A percentile compares a stretch with the other conserved stretches of the same genome.
Conservation (phyloP, 257 asterid genomes). For the Penstemon eatonii region DNA sequence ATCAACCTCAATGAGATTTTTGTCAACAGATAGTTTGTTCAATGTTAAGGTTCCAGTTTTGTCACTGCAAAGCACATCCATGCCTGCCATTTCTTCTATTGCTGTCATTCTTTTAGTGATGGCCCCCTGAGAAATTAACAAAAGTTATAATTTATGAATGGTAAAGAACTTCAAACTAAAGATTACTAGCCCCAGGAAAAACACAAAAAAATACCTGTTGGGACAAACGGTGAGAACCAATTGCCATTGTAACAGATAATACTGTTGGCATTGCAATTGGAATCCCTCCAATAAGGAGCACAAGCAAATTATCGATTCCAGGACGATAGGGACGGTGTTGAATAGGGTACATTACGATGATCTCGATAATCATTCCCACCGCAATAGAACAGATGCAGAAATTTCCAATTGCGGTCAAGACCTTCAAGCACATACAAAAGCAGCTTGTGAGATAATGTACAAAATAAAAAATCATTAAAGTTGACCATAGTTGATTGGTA, state of each 20-base stretch:
- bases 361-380: constrained; percentile 42
- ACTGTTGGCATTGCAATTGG: constrained; percentile 63
- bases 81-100: constrained; percentile 56
- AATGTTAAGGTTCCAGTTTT: constrained; percentile 56
- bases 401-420: constrained; percentile 50
- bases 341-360: constrained; percentile 48
- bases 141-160: background rate
- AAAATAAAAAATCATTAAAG: background rate
- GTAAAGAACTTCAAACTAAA: background rate
- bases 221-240: constrained; percentile 50
- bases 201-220: constrained; percentile 36
- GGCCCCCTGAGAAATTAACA: constrained; percentile 37
- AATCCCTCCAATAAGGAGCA: constrained; percentile 53
- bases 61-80: constrained; percentile 61
- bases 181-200: background rate
- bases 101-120: constrained; percentile 62
- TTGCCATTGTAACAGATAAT: constrained; percentile 53
- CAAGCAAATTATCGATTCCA: constrained; percentile 49
- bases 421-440: constrained; percentile 30
- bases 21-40: constrained; percentile 50
- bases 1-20: constrained; percentile 40
- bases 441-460: background rate
- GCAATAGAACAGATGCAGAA: constrained; percentile 47
- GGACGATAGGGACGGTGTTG: constrained; percentile 44
- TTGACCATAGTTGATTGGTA: background rate